Conservation (phyloP, 1,139 yeast genomes). For the Hansenula anomala region DNA sequence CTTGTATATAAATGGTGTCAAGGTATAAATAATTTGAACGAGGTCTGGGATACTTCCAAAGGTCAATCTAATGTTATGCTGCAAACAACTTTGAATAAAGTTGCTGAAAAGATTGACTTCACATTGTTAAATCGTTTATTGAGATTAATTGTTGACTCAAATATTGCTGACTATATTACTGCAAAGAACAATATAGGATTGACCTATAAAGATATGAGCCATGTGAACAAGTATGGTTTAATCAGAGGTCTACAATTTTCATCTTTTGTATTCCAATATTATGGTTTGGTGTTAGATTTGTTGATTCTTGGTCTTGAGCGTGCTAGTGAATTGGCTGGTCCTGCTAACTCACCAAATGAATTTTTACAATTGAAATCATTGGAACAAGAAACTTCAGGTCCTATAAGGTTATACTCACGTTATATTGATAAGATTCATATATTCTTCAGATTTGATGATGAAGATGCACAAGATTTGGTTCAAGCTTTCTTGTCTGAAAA, state of each 20-base stretch:
- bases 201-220: constrained; percentile 92
- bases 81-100: constrained; percentile 63
- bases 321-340: constrained; percentile 85
- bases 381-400: constrained; percentile 59
- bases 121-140: constrained; percentile 79
- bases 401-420: constrained; percentile 77
- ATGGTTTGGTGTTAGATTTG: constrained; percentile 81
- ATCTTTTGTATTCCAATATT: constrained; percentile 84
- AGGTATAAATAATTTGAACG: constrained; percentile 76
- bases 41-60: constrained; percentile 71
- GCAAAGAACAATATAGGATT: constrained; percentile 83
- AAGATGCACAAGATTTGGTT: constrained; percentile 70
- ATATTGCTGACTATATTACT: constrained; percentile 91
- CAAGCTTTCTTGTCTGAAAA: constrained; percentile 76
- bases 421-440: constrained; percentile 81
- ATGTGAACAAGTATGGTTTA: constrained; percentile 83
- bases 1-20: constrained; percentile 93
- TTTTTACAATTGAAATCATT: constrained; percentile 66
- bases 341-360: constrained; percentile 64
- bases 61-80: constrained; percentile 85
- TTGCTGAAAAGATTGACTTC: constrained; percentile 84
- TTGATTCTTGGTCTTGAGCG: constrained; percentile 80
- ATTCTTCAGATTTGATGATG: constrained; percentile 67
- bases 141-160: constrained; percentile 80
- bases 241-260: constrained; percentile 87